These are phyloP conservation scores for Dimocarpus longan DNA, from an alignment of 345 rosid species.

Conservation along the genomic window DNA sequence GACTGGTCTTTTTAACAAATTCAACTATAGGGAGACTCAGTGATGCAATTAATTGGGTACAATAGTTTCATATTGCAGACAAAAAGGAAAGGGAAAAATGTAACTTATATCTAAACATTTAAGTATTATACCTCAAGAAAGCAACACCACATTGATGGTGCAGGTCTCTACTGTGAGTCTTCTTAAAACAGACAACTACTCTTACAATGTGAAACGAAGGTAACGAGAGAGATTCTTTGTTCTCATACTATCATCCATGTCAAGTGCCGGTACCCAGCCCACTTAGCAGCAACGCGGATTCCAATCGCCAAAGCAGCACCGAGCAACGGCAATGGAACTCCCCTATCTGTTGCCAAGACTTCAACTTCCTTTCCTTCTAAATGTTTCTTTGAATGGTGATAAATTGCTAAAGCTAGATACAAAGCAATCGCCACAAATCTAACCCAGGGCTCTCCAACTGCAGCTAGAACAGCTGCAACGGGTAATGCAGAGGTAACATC, in stretches of 20 bases:
- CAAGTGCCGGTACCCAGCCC: constrained; percentile 91
- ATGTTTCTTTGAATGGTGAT: constrained; percentile 53
- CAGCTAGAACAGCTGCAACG: constrained; percentile 75
- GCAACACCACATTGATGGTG: neutral
- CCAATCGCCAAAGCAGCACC: constrained; percentile 82
- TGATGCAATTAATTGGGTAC: neutral
- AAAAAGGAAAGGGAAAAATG: neutral
- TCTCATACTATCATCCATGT: constrained; percentile 82
- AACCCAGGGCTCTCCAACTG: constrained; percentile 92
- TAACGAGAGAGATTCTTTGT: neutral
- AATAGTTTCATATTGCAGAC: neutral
- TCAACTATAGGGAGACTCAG: neutral
- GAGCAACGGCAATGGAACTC: constrained; percentile 64
- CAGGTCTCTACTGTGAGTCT: neutral
- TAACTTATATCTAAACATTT: neutral
- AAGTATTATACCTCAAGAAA: neutral
- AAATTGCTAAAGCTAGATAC: constrained; percentile 67
- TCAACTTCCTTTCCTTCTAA: constrained; percentile 44
- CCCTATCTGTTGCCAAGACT: constrained; percentile 29
- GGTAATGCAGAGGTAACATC: constrained; percentile 80
- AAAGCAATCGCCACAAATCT: constrained; percentile 56
- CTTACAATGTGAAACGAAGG: neutral
- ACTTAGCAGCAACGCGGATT: constrained; percentile 74
- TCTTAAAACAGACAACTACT: neutral
- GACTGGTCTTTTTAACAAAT: too few relatives aligned